Conservation (phyloP, 805 yeast species). For the Starmerella apis region DNA sequence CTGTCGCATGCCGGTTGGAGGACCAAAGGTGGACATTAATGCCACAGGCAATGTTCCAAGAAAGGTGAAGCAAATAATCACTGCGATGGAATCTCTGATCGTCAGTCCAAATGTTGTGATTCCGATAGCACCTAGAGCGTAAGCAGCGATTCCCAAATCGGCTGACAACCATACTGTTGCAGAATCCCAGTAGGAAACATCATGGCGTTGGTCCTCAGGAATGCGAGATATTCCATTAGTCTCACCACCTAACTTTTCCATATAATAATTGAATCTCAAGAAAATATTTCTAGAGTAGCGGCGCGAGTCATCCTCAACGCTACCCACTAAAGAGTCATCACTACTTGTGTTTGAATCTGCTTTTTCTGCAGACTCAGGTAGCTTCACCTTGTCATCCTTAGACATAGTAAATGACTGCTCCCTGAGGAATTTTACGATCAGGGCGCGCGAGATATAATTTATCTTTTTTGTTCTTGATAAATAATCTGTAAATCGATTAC, state of each 20-base stretch:
- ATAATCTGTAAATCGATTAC: not conserved
- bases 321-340: slow-evolving; percentile 13
- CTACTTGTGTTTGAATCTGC: slow-evolving; percentile 10
- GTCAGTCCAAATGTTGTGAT: slow-evolving; percentile 53
- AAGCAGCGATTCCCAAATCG: slow-evolving; percentile 76
- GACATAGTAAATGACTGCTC: no score
- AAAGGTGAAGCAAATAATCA: slow-evolving; percentile 60
- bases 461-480: slow-evolving; percentile 1
- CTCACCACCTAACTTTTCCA: slow-evolving; percentile 35
- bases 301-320: slow-evolving; percentile 1
- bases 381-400: not conserved
- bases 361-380: slow-evolving; percentile 8
- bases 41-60: slow-evolving; percentile 76
- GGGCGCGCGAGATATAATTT: no score
- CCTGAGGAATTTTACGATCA: no score
- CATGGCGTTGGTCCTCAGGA: slow-evolving; percentile 67
- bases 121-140: slow-evolving; percentile 65
- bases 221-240: slow-evolving; percentile 72
- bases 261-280: slow-evolving; percentile 18
- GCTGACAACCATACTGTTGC: slow-evolving; percentile 90
- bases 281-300: slow-evolving; percentile 17
- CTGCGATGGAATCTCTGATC: slow-evolving; percentile 60
- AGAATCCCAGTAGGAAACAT: slow-evolving; percentile 53
- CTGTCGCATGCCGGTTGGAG: slow-evolving; percentile 77
- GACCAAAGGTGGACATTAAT: slow-evolving; percentile 71